Evolutionary conservation across 768 basidiomycete species (phyloP), one percentile per base, ranked within the genome.

Genomic region (Tephrocybe sp.): DNA sequence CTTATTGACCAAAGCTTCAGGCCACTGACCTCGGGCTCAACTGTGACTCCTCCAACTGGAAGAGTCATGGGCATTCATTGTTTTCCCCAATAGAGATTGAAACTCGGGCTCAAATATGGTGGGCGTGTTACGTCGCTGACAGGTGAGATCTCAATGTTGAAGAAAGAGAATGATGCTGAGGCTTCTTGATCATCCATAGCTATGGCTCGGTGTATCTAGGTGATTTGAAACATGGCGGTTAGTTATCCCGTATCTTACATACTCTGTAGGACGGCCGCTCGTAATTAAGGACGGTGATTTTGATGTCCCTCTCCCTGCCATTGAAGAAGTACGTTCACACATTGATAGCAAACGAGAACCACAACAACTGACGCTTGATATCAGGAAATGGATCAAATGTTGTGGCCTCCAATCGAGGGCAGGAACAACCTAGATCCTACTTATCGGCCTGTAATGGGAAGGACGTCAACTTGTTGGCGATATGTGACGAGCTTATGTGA

Each of bases 1-100:
- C 29, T 49, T 29, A 47, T 25, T 24, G 46, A 42, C 31, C 7
- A 45, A 24, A 48, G 33, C 36, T 45, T 19, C 52, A 89, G 87
- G 90, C 90, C 0, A 77, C 84, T 54, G 90, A 93, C 61, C 69
- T 92, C 13, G 90, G 90, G 25, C 69, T 93, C 53, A 89, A 93
- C 60, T 86, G 87, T 23, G 80, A 88, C 56, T 80, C 88, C 3
- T 79, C 84, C 21, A 79, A 76, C 46, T 93, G 90, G 88, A 82
- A 82, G 57, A 74, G 78, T 45, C 72, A 80, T 48, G 81, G 80
- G 12, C 75, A 71, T 40, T 73, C 75, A 49, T 63, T 91, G 29
- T 88, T 91, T 56, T 78, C 78, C 8, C 61, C 68, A 12, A 75
- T 81, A 57, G 89, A 91, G 63, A 82, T 78, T 23, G 86, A 89